phyloP scores from a whole-genome alignment of 306 rosid species.

The Quercus alba region DNA sequence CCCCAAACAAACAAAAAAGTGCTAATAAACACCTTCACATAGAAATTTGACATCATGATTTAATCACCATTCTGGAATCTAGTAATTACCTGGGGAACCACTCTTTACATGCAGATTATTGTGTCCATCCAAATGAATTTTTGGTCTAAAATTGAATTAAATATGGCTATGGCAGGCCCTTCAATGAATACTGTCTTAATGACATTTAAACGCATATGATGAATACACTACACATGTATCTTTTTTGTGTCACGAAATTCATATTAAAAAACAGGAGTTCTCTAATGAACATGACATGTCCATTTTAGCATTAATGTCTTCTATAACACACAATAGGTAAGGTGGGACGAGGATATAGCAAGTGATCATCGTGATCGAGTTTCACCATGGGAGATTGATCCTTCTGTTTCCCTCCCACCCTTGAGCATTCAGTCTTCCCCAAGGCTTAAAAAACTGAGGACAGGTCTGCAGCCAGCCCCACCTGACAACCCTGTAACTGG shows the following conservation, averaged over 20 bases:
- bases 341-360: conserved; percentile 84
- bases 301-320: conserved; percentile 19
- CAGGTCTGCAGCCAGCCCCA: conserved; percentile 58
- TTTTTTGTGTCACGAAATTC: not conserved
- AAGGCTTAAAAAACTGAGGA: conserved; percentile 87
- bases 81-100: not conserved
- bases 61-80: conserved; percentile 1
- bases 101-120: not conserved
- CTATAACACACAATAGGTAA: conserved; percentile 53
- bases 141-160: not conserved
- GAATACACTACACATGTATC: not conserved
- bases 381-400: conserved; percentile 93
- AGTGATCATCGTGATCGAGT: conserved; percentile 69
- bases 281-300: conserved; percentile 2
- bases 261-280: not conserved
- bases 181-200: not conserved
- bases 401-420: conserved; percentile 77
- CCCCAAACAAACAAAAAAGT: not conserved
- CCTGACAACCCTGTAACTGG: conserved; percentile 61
- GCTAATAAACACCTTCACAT: not conserved
- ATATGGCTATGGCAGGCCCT: not conserved
- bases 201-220: not conserved
- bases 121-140: not conserved
- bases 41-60: not conserved
- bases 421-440: conserved; percentile 90